Base-by-base conservation (phyloP, 2,329 filamentous ascomycete genomes). In the Gnomoniopsis sp. region DNA sequence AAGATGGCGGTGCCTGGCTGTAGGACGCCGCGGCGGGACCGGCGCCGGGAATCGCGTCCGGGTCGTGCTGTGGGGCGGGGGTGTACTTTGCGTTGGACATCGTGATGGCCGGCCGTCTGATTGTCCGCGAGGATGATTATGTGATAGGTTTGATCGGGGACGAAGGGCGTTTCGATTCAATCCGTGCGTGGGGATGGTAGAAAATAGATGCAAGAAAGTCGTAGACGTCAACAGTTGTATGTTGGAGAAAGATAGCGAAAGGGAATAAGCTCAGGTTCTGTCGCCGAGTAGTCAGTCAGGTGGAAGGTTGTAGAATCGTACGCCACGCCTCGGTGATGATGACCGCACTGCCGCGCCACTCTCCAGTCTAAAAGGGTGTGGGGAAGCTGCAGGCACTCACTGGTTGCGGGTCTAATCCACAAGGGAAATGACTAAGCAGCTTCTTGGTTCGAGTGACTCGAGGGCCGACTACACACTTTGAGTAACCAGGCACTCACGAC, bases 11-110 rank as follows among this genome's bases (percentile, higher is more conserved):
- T 54, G 76, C 70, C 67, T 80, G 78, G 78, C 66, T 79, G 78
- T 97, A 97, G 61, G 93, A 93, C 65, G 93, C 93, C 70, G 92
- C 83, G 69, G 91, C 87, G 58, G 87, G 82, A 77, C 88, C 93
- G 65, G 72, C 65, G 65, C 73, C 72, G 64, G 79, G 75, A 67
- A 90, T 88, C 65, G 90, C 89, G 67, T 96, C 84, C 49, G 92
- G 93, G 77, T 97, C 93, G 72, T 90, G 88, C 78, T 91, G 89
- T 22, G 92, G 87, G 67, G 91, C 91, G 53, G 87, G 83, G 65
- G 89, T 83, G 74, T 97, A 98, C 76, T 93, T 95, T 53, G 91
- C 81, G 66, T 85, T 91, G 62, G 86, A 61, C 61, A 62, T 80
- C 36, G 15, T 52, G 46, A 21, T 10, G 36, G 12, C 34, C 36